Evolutionary conservation across 2,329 filamentous ascomycete species (phyloP).

Genomic region (Phoma sp.): DNA sequence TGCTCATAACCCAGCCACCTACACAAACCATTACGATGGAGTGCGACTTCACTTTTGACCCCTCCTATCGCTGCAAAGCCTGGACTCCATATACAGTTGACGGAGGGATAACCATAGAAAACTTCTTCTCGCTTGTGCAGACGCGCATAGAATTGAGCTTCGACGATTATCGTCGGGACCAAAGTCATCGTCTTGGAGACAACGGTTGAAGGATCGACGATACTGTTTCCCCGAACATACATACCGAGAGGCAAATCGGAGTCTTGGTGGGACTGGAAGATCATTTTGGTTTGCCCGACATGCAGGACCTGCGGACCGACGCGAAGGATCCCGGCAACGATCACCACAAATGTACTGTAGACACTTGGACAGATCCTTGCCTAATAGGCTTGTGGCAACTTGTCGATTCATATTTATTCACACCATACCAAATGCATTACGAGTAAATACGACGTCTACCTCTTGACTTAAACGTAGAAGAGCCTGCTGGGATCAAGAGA

Average conservation of each 20-base stretch:
- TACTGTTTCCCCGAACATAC: background rate
- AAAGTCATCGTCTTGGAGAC: constrained; percentile 4
- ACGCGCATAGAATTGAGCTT: constrained; percentile 14
- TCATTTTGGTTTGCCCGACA: background rate
- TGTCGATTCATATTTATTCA: background rate
- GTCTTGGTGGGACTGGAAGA: background rate
- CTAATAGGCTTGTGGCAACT: background rate
- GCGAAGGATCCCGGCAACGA: background rate
- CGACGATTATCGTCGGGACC: constrained; percentile 11
- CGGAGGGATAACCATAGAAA: constrained; percentile 14
- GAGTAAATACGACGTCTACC: too few relatives aligned
- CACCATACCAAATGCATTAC: too few relatives aligned
- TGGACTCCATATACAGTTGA: constrained; percentile 18
- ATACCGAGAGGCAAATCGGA: background rate
- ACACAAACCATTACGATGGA: constrained; percentile 18
- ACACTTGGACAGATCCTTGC: background rate
- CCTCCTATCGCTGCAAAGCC: constrained; percentile 16
- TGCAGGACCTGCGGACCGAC: background rate
- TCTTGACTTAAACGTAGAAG: too few relatives aligned
- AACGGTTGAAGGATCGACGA: background rate
- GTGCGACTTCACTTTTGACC: constrained; percentile 19
- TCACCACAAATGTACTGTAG: background rate
- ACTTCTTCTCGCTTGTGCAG: constrained; percentile 16
- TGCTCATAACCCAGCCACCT: constrained; percentile 16
- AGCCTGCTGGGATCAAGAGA: too few relatives aligned